Evolutionary conservation across 805 yeast species (phyloP).

Genomic region (Clavispora fructus): DNA sequence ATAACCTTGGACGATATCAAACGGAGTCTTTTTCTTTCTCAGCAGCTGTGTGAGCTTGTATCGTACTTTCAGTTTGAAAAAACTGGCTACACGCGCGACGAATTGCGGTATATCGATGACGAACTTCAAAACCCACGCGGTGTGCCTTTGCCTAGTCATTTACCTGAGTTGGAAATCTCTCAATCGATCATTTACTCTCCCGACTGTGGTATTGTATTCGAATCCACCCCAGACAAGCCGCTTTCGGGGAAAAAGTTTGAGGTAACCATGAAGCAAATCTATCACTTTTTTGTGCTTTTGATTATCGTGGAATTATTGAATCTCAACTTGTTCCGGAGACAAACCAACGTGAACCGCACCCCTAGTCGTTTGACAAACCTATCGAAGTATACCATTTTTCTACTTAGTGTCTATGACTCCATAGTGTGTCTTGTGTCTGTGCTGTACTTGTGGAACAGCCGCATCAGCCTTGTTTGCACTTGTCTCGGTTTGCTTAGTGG

Average conservation of each 20-base stretch:
- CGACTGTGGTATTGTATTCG: conserved; percentile 69
- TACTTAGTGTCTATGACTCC: conserved; percentile 70
- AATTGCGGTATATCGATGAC: conserved; percentile 59
- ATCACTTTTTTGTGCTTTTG: conserved; percentile 40
- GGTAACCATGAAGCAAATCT: conserved; percentile 33
- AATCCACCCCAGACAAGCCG: conserved; percentile 10
- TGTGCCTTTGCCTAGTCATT: conserved; percentile 50
- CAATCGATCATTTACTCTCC: conserved; percentile 75
- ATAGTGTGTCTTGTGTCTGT: conserved; percentile 58
- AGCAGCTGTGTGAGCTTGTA: conserved; percentile 63
- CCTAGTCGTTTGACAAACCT: conserved; percentile 77
- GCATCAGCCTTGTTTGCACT: conserved; percentile 60
- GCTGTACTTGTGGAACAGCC: conserved; percentile 46
- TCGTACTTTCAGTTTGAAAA: conserved; percentile 63
- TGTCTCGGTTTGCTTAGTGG: conserved; percentile 67
- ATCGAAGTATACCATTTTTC: conserved; percentile 48
- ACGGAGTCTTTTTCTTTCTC: conserved; percentile 24
- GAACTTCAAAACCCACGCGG: conserved; percentile 77
- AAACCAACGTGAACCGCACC: conserved; percentile 66
- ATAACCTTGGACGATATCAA: conserved; percentile 35
- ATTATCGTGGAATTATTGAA: conserved; percentile 43
- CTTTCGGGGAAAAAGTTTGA: conserved; percentile 57
- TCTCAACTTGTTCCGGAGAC: conserved; percentile 54
- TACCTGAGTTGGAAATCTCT: conserved; percentile 54
- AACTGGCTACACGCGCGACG: conserved; percentile 47